Percentiles rank a stretch among this genome's conserved stretches.
Conservation (phyloP, 495 filamentous ascomycete species). For the Xylaria palmicola region DNA sequence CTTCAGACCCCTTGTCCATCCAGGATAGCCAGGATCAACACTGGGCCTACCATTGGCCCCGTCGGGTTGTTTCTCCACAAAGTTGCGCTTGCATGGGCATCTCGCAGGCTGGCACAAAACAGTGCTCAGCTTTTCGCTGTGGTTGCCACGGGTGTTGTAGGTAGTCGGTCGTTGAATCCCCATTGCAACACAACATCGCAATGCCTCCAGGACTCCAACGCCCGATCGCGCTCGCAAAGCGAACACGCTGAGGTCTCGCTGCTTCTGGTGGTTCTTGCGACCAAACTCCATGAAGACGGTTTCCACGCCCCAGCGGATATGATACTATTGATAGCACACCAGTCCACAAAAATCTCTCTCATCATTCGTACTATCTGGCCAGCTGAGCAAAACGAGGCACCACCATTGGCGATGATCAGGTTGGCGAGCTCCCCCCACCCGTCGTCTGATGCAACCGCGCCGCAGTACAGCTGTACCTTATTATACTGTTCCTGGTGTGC, state of each 20-base stretch:
- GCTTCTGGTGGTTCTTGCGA: background rate
- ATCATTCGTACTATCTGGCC: constrained; percentile 7
- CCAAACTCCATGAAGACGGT: background rate
- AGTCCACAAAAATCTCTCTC: constrained; percentile 5
- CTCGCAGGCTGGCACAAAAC: background rate
- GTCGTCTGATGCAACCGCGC: constrained; percentile 11
- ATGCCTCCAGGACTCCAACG: background rate
- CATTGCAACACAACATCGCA: background rate
- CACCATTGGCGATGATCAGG: constrained; percentile 7
- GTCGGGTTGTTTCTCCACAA: constrained; percentile 10
- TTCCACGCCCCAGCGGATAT: background rate
- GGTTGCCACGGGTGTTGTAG: background rate
- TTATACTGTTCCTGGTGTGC: background rate
- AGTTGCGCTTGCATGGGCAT: constrained; percentile 1
- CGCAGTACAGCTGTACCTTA: background rate
- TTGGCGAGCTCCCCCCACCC: background rate
- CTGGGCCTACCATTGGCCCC: background rate
- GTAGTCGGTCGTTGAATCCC: background rate
- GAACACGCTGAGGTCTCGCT: background rate
- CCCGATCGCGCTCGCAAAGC: constrained; percentile 12
- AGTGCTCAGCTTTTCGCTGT: background rate
- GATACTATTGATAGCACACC: constrained; percentile 17
- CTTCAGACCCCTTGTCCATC: constrained; percentile 1
- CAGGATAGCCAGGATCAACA: background rate
- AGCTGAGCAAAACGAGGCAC: constrained; percentile 18